Evolutionary conservation across 2,329 filamentous ascomycete species (phyloP), one percentile per base, ranked within the genome.

Genomic region (Aureobasidium mangrovei): DNA sequence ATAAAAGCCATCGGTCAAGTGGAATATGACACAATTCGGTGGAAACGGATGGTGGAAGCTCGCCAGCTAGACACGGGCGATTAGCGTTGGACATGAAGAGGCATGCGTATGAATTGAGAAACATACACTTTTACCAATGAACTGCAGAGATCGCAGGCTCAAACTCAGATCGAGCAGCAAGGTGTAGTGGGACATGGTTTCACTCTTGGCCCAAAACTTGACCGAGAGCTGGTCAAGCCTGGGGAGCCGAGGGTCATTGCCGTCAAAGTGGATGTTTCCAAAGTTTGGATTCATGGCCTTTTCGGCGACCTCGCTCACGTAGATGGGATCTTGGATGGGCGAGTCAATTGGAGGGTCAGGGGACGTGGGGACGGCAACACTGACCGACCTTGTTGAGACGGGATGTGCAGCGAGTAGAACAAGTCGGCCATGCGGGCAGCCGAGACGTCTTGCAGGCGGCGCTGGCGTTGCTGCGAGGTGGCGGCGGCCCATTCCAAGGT

Each of bases 211-310:
- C 90, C 90, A 97, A 29, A 96, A 67, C 60, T 82, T 85, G 40
- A 95, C 70, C 0, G 75, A 82, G 26, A 94, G 64, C 12, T 74
- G 73, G 48, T 86, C 80, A 3, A 78, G 73, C 55, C 90, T 80
- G 7, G 86, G 85, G 26, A 90, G 75, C 2, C 71, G 66, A 0
- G 86, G 79, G 0, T 79, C 81, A 58, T 78, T 82, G 4, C 76
- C 70, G 27, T 79, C 78, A 4, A 95, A 77, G 58, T 94, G 85
- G 66, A 96, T 94, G 66, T 87, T 85, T 41, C 82, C 82, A 67
- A 95, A 97, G 62, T 86, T 89, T 59, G 93, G 93, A 67, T 96
- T 96, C 68, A 89, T 90, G n/a, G 87, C 83, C 63, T 83, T 82
- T 61, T 86, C 80, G 29, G 84, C 80, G 26, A 86, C 76, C 70